These are phyloP conservation scores for Pseudognaphalium luteoalbum DNA, from an alignment of 129 eudicot species.

Conservation along the genomic window DNA sequence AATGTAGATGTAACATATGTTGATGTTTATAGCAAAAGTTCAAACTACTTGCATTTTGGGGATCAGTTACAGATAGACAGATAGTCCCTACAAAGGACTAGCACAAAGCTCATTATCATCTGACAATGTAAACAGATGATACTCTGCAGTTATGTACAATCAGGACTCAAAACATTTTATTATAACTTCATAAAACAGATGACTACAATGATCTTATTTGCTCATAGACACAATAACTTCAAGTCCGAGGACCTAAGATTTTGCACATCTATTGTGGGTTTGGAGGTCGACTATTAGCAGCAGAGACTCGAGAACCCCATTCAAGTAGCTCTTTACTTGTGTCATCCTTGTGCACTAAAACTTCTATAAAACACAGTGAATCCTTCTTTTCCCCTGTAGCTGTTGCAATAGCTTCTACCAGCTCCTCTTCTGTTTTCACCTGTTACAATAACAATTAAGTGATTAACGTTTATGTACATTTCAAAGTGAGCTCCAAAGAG, in stretches of 20 bases:
- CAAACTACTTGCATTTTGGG: background rate
- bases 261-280: constrained; percentile 59
- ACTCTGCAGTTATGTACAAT: background rate
- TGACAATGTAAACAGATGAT: background rate
- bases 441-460: constrained; percentile 14
- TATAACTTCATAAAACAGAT: background rate
- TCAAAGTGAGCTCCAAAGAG: background rate
- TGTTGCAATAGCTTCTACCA: constrained; percentile 60
- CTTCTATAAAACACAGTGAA: constrained; percentile 84
- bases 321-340: constrained; percentile 90
- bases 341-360: constrained; percentile 75
- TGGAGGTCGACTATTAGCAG: constrained; percentile 86
- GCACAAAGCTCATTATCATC: too few relatives aligned
- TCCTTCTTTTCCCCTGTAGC: constrained; percentile 59
- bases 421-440: constrained; percentile 76
- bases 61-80: too few relatives aligned
- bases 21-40: background rate
- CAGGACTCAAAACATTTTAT: constrained; percentile 13
- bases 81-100: too few relatives aligned
- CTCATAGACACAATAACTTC: background rate
- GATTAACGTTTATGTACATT: background rate
- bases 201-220: background rate
- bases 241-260: background rate
- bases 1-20: too few relatives aligned
- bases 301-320: constrained; percentile 89